Evolutionary conservation across 2,329 filamentous ascomycete species (phyloP), one percentile per base, ranked within the genome.

Genomic region (Diplodia seriata): DNA sequence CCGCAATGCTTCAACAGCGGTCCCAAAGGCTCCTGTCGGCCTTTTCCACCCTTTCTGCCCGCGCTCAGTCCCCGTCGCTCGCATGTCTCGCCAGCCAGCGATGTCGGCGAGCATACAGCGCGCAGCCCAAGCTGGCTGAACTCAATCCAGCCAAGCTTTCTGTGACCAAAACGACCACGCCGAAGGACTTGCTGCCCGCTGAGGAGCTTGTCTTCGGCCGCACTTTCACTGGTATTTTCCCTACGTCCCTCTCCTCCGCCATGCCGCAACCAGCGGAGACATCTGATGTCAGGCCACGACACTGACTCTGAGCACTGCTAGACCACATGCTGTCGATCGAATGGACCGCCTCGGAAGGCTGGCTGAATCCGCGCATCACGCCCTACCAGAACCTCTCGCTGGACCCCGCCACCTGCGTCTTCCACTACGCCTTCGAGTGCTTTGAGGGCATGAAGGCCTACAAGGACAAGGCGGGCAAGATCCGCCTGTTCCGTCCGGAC

Each of bases 371-470:
- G 68, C 86, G 88, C 72, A 98, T 99, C 77, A 89, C 87, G 20
- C 95, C 95, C 23, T 98, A 98, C 85, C 93, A 97, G 82, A 97
- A 97, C 82, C 91, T 99, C 74, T 94, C 92, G 55, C 90, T 99
- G 74, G 95, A 98, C 80, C 95, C 95, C 31, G 93, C 95, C 53
- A 95, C 93, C 40, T 98, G 94, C 82, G 95, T 98, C 70, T 94
- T 99, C 83, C 95, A 99, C 86, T 99, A 99, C 81, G 95, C 93
- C 59, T 98, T 98, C 77, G 92, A 96, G 81, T 95, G 91, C 80
- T 99, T 99, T 81, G 95, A 99, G 84, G 95, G 95, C 73, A 97
- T 98, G 93, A 99, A 99, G 85, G 95, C 95, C 69, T 99, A 99
- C 86, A 96, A 94, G 81, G 93, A 97, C 82, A 88, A 86, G 75